phyloP scores from a whole-genome alignment of 495 filamentous ascomycete genomes.

The Delitschia confertaspora region DNA sequence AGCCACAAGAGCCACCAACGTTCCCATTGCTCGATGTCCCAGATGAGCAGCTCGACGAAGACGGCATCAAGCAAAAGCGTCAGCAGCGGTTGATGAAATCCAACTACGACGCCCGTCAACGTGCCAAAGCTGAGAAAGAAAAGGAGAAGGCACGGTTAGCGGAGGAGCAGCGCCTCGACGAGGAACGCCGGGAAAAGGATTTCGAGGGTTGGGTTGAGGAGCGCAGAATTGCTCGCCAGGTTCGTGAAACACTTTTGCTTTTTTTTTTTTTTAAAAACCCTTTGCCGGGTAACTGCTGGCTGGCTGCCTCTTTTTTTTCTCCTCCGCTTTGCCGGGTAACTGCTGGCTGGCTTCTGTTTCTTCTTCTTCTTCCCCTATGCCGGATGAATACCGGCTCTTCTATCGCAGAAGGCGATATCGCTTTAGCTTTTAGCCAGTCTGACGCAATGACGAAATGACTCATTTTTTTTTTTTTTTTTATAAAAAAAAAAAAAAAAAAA shows the following conservation, averaged over 20 bases:
- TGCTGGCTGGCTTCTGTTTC: too few relatives aligned
- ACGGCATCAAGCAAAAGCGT: slow-evolving; percentile 76
- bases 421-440: too few relatives aligned
- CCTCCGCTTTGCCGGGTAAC: too few relatives aligned
- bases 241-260: slow-evolving; percentile 25
- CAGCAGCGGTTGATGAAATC: slow-evolving; percentile 88
- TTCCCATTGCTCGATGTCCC: slow-evolving; percentile 84
- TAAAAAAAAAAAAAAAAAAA: neutral
- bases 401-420: too few relatives aligned
- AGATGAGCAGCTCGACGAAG: slow-evolving; percentile 88
- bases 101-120: slow-evolving; percentile 81
- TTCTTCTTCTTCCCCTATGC: too few relatives aligned
- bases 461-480: too few relatives aligned
- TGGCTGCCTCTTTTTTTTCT: too few relatives aligned
- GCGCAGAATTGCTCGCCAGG: slow-evolving; percentile 62
- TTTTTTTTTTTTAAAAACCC: too few relatives aligned
- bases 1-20: slow-evolving; percentile 62
- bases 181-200: slow-evolving; percentile 73
- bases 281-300: too few relatives aligned
- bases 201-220: slow-evolving; percentile 81
- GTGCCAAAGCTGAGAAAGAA: slow-evolving; percentile 92
- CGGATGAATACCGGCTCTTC: too few relatives aligned
- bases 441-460: too few relatives aligned
- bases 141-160: slow-evolving; percentile 73
- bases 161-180: slow-evolving; percentile 72